Evolutionary conservation across 148 eudicot species (phyloP).

Genomic region (Rhododendron kiyosumense): DNA sequence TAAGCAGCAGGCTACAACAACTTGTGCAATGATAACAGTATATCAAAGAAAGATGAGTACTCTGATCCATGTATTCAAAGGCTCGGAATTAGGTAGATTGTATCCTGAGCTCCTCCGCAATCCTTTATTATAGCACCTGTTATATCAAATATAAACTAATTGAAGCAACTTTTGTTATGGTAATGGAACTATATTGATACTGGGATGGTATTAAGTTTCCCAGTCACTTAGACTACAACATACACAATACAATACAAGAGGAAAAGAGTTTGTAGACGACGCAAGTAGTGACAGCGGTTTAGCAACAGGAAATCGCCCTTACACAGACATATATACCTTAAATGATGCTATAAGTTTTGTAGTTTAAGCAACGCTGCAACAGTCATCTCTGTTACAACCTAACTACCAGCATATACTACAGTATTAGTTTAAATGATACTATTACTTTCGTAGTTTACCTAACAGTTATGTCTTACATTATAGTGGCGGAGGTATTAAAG

Average conservation of each 20-base stretch:
- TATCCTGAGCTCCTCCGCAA: not conserved
- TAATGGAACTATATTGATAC: not conserved
- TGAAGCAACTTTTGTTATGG: not conserved
- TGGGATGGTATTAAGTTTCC: not conserved
- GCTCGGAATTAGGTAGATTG: not conserved
- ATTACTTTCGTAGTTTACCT: not conserved
- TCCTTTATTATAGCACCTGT: slow-evolving; percentile 7
- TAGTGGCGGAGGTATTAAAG: too few relatives aligned
- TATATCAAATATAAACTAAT: not conserved
- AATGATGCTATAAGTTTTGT: not conserved
- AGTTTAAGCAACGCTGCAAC: not conserved
- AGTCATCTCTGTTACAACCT: not conserved
- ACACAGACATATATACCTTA: not conserved
- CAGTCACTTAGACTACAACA: not conserved
- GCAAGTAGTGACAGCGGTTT: not conserved
- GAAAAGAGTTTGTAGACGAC: not conserved
- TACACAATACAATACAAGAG: not conserved
- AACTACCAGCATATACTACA: not conserved
- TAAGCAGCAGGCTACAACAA: not conserved
- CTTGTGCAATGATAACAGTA: not conserved
- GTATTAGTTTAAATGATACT: too few relatives aligned
- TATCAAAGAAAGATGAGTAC: slow-evolving; percentile 3
- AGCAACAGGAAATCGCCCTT: not conserved
- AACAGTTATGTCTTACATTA: not conserved
- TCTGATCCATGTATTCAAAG: slow-evolving; percentile 13